Percentiles rank a stretch among this genome's conserved stretches.
Conservation (phyloP, 805 yeast genomes). For the Cyberlindnera samutprakarnensis region DNA sequence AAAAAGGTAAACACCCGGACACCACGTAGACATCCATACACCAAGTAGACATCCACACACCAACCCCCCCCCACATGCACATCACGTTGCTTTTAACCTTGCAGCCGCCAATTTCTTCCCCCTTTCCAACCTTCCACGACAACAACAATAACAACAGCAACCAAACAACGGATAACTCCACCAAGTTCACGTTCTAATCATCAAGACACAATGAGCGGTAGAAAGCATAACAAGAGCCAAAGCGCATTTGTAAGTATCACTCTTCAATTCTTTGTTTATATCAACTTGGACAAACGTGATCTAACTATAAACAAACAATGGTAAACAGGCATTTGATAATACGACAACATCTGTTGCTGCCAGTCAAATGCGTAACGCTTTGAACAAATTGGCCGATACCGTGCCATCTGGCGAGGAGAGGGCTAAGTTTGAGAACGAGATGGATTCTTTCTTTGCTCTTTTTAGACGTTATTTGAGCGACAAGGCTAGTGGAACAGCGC, state of each 20-base stretch:
- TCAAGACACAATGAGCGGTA: conserved; percentile 9
- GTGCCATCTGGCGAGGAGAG: conserved; percentile 44
- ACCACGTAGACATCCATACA: too few relatives aligned
- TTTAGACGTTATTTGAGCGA: conserved; percentile 89
- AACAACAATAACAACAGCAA: too few relatives aligned
- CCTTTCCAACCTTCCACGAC: too few relatives aligned
- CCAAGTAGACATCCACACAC: too few relatives aligned
- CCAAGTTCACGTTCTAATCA: too few relatives aligned
- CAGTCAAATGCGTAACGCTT: conserved; percentile 93
- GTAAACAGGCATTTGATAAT: conserved; percentile 86
- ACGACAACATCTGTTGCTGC: conserved; percentile 94
- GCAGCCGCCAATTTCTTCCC: too few relatives aligned
- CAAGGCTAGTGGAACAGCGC: conserved; percentile 75
- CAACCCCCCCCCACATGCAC: too few relatives aligned
- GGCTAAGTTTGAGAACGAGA: conserved; percentile 70
- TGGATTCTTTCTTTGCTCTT: conserved; percentile 90
- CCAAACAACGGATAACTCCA: too few relatives aligned
- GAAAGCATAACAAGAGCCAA: conserved; percentile 35
- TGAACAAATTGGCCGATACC: conserved; percentile 84
- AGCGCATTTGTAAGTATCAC: conserved; percentile 21
- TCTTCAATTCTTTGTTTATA: background rate
- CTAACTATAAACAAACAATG: conserved; percentile 11
- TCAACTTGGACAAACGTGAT: background rate
- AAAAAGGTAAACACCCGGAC: too few relatives aligned
- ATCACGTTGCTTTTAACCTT: too few relatives aligned